phyloP scores from a whole-genome alignment of 2,329 filamentous ascomycete genomes.

The Aureobasidium sp. region DNA sequence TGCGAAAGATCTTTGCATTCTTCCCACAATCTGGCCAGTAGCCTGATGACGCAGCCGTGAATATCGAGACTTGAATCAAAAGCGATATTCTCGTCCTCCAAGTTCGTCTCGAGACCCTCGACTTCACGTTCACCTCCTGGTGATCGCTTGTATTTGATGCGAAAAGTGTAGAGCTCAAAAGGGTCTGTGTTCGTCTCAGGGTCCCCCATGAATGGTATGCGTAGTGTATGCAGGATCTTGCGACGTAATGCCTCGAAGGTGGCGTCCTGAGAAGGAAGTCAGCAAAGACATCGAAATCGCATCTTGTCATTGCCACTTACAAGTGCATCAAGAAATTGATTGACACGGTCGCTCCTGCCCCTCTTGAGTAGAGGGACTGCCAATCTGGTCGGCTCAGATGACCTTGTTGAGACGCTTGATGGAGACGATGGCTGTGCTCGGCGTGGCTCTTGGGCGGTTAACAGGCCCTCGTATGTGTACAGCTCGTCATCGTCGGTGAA shows the following conservation, averaged over 20 bases:
- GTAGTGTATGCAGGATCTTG: slow-evolving; percentile 34
- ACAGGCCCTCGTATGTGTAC: neutral
- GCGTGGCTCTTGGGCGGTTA: neutral
- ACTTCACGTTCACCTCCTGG: neutral
- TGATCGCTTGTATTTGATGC: slow-evolving; percentile 30
- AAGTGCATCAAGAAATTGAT: slow-evolving; percentile 37
- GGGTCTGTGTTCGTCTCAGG: slow-evolving; percentile 32
- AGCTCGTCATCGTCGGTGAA: slow-evolving; percentile 3
- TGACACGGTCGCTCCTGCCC: slow-evolving; percentile 30
- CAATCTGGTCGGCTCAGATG: neutral
- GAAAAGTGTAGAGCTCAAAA: slow-evolving; percentile 40
- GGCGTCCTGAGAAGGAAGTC: slow-evolving; percentile 32
- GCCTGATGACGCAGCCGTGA: neutral
- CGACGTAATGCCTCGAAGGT: slow-evolving; percentile 39
- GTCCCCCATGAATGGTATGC: slow-evolving; percentile 32
- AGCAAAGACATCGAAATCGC: slow-evolving; percentile 11
- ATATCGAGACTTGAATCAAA: neutral
- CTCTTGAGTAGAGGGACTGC: slow-evolving; percentile 17
- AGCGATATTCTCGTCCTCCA: neutral
- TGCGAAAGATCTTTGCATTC: neutral
- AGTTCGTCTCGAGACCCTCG: neutral
- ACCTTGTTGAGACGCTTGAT: neutral
- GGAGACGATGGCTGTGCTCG: neutral
- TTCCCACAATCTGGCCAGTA: neutral
- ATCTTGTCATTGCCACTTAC: slow-evolving; percentile 25